A percentile compares a stretch with the other conserved stretches of the same genome.
Conservation (phyloP, 1,284 basidiomycete species). For the Sanghuangporus baumii region DNA sequence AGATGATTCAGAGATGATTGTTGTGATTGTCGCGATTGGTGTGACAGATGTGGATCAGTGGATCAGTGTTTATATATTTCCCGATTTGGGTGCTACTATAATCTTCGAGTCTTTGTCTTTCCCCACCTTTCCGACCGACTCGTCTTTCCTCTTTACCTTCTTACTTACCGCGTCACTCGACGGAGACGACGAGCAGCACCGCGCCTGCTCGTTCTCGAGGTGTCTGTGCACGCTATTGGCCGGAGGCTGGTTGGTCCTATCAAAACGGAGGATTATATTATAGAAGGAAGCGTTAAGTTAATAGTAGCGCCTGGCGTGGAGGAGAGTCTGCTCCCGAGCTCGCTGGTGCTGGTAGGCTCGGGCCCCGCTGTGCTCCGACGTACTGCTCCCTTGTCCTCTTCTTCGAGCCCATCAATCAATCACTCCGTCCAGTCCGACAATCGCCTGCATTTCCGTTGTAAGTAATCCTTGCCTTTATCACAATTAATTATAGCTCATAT, state of each 20-base stretch:
- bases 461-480: too few species aligned
- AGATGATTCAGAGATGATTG: not conserved
- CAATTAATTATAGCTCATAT: too few species aligned
- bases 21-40: not conserved
- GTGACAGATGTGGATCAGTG: not conserved
- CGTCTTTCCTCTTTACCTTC: not conserved
- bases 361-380: not conserved
- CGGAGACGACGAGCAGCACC: not conserved
- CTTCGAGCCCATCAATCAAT: too few species aligned
- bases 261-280: not conserved
- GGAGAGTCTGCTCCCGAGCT: too few species aligned
- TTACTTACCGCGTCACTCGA: not conserved
- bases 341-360: not conserved
- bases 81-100: not conserved
- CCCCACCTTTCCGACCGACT: too few species aligned
- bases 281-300: not conserved
- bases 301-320: too few species aligned
- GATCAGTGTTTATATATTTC: not conserved
- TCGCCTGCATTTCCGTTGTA: too few species aligned
- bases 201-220: not conserved
- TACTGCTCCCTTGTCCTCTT: not conserved
- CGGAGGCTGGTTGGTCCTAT: not conserved
- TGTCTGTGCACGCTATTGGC: not conserved
- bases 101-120: not conserved
- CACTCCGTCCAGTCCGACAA: not conserved